Percentiles rank a stretch among this genome's conserved stretches.
phyloP scores from a whole-genome alignment of 345 rosid genomes.

The Eucalyptus lansdowneana region DNA sequence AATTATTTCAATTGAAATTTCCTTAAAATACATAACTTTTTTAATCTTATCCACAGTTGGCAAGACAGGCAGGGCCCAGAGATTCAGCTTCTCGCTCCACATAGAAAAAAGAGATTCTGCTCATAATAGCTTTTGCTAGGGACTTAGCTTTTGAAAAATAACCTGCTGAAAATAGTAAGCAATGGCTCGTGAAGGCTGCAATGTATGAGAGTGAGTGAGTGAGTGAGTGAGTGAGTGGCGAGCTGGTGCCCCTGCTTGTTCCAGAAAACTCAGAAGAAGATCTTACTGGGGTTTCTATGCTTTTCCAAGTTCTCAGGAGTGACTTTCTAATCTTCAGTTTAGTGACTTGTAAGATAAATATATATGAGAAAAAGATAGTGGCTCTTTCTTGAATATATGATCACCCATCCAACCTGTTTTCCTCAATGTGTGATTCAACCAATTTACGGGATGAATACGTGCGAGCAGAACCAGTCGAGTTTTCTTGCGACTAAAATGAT shows the following conservation, averaged over 20 bases:
- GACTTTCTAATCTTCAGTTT: background rate
- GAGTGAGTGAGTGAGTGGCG: background rate
- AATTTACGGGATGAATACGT: background rate
- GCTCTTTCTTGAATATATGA: background rate
- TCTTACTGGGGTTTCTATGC: background rate
- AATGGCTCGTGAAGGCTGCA: background rate
- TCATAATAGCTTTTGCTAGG: background rate
- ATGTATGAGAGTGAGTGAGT: background rate
- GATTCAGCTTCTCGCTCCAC: conserved; percentile 47
- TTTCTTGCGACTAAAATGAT: background rate
- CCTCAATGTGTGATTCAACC: background rate
- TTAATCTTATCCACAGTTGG: conserved; percentile 29
- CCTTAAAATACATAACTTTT: background rate
- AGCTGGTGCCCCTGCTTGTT: background rate
- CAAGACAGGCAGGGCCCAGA: conserved; percentile 70
- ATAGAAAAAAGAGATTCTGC: conserved; percentile 1
- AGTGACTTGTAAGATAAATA: background rate
- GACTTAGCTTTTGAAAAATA: background rate
- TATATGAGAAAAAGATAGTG: background rate
- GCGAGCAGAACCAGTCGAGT: background rate
- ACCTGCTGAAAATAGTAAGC: background rate
- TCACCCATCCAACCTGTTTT: background rate
- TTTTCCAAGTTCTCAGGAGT: background rate
- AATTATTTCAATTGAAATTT: background rate
- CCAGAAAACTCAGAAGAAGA: background rate